Conservation (phyloP, 2,329 filamentous ascomycete species). For the Paraphaeosphaeria minitans region DNA sequence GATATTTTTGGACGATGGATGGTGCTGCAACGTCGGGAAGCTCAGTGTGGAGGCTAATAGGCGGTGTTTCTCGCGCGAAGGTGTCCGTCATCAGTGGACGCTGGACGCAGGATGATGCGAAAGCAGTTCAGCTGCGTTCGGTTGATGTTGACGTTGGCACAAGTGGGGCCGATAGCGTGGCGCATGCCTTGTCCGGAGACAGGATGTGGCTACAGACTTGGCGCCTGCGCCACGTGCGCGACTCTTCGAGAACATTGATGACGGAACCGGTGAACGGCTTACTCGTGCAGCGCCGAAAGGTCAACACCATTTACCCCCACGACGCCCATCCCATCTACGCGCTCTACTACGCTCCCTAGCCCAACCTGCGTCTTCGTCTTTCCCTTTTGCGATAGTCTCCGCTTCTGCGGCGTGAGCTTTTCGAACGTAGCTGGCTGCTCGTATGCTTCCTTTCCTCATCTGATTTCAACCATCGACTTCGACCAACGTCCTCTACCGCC, state of each 20-base stretch:
- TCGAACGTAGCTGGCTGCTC: background rate
- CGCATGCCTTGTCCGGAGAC: background rate
- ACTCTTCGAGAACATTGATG: constrained; percentile 1
- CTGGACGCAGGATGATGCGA: background rate
- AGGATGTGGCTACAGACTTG: constrained; percentile 9
- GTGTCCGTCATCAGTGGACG: background rate
- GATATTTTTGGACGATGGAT: constrained; percentile 1
- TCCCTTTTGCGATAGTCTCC: background rate
- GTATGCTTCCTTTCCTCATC: constrained; percentile 16
- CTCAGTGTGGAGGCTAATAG: background rate
- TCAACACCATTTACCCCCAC: background rate
- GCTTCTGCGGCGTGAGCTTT: background rate
- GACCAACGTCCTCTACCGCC: background rate
- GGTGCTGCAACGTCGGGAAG: background rate
- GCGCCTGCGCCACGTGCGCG: constrained; percentile 15
- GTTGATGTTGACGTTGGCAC: background rate
- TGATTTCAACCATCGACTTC: constrained; percentile 2
- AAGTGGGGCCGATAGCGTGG: background rate
- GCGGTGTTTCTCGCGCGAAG: background rate
- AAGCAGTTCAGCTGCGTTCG: background rate
- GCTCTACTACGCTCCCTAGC: constrained; percentile 3
- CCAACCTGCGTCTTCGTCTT: background rate
- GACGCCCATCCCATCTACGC: constrained; percentile 10
- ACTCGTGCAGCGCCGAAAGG: background rate
- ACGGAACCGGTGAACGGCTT: constrained; percentile 12